Percentiles rank a stretch among this genome's conserved stretches.
Evolutionary conservation across 78 protist species (phyloP).

Genomic region (Isochrysis galbana): DNA sequence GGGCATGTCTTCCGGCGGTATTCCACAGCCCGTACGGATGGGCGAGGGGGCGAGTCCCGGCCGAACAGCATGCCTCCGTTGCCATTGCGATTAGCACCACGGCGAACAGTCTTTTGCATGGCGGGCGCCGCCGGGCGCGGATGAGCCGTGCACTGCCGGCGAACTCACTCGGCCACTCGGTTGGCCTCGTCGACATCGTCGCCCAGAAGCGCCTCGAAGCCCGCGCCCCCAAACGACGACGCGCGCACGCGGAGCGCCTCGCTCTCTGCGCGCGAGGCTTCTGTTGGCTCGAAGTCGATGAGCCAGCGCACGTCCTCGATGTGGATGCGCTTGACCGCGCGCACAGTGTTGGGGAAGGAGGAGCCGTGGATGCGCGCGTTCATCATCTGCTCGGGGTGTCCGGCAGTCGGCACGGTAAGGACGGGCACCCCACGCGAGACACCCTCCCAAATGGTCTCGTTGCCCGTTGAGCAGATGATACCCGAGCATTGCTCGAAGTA

Average conservation of each 20-base stretch:
- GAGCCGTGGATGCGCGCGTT: neutral
- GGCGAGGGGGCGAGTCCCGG: too few relatives aligned
- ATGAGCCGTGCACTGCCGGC: too few relatives aligned
- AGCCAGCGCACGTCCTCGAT: neutral
- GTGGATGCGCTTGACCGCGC: neutral
- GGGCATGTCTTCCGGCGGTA: too few relatives aligned
- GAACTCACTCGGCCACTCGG: too few relatives aligned
- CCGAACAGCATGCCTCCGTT: too few relatives aligned
- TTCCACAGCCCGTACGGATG: too few relatives aligned
- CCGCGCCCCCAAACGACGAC: too few relatives aligned
- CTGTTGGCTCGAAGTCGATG: neutral
- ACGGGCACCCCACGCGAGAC: constrained; percentile 24
- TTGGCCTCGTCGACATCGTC: too few relatives aligned
- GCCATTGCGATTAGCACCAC: too few relatives aligned
- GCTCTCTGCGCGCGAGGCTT: neutral
- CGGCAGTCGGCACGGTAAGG: neutral
- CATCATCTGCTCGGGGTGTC: neutral
- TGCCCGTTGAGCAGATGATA: neutral
- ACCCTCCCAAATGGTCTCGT: constrained; percentile 17
- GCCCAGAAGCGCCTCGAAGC: too few relatives aligned
- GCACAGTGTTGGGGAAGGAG: neutral
- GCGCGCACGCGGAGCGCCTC: neutral
- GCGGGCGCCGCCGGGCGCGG: too few relatives aligned
- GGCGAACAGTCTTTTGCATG: too few relatives aligned
- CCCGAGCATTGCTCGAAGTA: neutral